Base-by-base conservation (phyloP, 192 early-diverging fungal species). In the Backusella australiensis region DNA sequence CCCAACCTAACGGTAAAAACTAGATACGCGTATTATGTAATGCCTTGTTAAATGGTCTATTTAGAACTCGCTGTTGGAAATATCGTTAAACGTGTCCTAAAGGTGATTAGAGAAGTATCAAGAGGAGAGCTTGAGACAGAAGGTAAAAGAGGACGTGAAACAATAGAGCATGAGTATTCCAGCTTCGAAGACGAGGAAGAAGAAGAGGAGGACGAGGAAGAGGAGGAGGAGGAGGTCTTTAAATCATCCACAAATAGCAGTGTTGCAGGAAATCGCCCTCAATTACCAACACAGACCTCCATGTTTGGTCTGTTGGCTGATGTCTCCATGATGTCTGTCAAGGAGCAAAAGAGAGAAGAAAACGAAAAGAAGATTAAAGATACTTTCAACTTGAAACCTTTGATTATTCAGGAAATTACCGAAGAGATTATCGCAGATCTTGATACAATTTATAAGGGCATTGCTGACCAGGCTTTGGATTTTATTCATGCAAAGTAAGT, bases 401-500 rank as follows among this genome's bases (percentile, higher is more conserved):
- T 88, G 49, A 89, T 99, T 38, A 92, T 93, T 53, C 90, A 95
- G 44, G 90, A 90, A 44, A 90, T 99, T 73, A 89, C 90, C 38
- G 97, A 98, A 75, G 97, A 98, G 75, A 87, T 97, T 75, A 93
- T 96, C 72, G 91, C 91, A 67, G 97, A 98, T 79, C 81, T 97
- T 26, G 93, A 95, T 77, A 90, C 82, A 49, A 90, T 92, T 59
- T 90, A 91, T 75, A 86, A 88, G 39, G 91, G 90, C 53, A 96
- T 98, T 79, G 89, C 94, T 17, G 88, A 88, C 52, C 93, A 94
- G 78, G 95, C 97, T 17, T 87, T 92, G 71, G 94, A 97, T 52
- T 93, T 97, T 67, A 97, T 99, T 75, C 96, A 98, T 80, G 95
- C 95, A 75, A 95, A 95, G 95, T 96, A 83, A 79, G 86, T 83